These are phyloP conservation scores for Raffaelea deltoideospora DNA, from an alignment of 2,329 filamentous ascomycete genomes.

Conservation along the genomic window DNA sequence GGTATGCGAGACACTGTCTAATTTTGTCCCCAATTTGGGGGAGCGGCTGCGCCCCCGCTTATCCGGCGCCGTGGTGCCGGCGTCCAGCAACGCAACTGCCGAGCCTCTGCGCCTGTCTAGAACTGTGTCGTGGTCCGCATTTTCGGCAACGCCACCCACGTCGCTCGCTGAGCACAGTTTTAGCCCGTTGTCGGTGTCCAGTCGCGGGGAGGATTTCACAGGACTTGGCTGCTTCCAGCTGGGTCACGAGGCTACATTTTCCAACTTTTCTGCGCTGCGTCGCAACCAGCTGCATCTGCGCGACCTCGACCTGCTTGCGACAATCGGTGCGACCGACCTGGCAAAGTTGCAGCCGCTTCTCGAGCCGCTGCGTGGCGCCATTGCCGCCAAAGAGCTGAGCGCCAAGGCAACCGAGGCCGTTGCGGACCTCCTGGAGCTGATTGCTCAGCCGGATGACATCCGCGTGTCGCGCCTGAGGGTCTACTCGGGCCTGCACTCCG, in stretches of 20 bases:
- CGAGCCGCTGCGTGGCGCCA: conserved; percentile 6
- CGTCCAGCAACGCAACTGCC: background rate
- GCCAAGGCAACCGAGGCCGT: background rate
- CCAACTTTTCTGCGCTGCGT: conserved; percentile 12
- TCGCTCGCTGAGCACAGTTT: background rate
- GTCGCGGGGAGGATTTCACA: conserved; percentile 10
- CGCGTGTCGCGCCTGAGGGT: conserved; percentile 7
- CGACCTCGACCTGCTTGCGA: conserved; percentile 10
- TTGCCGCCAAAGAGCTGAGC: conserved; percentile 3
- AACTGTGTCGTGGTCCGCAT: too few species aligned
- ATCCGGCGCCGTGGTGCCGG: background rate
- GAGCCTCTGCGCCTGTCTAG: too few species aligned
- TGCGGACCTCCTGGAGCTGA: conserved; percentile 1
- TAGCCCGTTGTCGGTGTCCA: conserved; percentile 9
- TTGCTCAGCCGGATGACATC: background rate
- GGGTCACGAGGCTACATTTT: conserved; percentile 10
- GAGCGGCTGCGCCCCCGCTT: background rate
- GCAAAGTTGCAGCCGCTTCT: conserved; percentile 9
- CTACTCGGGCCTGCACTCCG: conserved; percentile 11
- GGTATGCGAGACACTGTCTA: background rate
- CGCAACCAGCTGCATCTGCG: conserved; percentile 10
- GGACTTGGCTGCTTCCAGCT: conserved; percentile 16
- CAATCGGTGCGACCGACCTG: conserved; percentile 8
- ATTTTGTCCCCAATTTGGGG: background rate
- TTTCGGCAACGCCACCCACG: too few species aligned